Evolutionary conservation across 108 stramenopile genomes (phyloP), one percentile per base, ranked within the genome.

Genomic region (Conticribra guillardii): DNA sequence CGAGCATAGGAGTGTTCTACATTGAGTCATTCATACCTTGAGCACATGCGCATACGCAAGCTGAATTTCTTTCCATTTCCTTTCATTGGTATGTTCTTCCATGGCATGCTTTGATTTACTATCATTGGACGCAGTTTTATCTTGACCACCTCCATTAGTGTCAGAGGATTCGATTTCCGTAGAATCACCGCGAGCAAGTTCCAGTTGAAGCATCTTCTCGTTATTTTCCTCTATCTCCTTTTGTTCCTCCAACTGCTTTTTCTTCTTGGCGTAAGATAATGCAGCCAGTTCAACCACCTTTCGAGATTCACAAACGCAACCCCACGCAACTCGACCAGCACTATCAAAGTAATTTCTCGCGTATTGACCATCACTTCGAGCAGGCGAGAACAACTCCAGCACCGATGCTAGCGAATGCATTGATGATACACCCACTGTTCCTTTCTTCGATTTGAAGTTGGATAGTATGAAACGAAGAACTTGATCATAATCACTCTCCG

Each of bases 31-130:
- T 24, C 69, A 64, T 58, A 82, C 74, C 65, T 82, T 85, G 15
- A 95, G 77, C 30, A 95, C 74, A 24, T 74, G 73, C 3, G 90
- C 82, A 73, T 91, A 91, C 0, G 89, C 89, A 18, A 86, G 54
- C 60, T 96, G 90, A 1, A 91, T 78, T 64, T 96, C 95, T 64
- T 86, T 80, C 95, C 89, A 93, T 60, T 92, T 93, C 41, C 91
- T 74, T 65, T 93, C 89, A 69, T 87, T 86, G 83, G 83, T 72
- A 51, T 64, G 62, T 54, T 55, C 44, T 63, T 82, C 74, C 34
- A 18, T 4, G 26, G 27, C 55, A 47, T 52, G 58, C 32, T 67
- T 56, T 37, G 22, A 11, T 73, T 65, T 80, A 52, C 66, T 54
- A 34, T 80, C 73, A 50, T 37, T 75, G 16, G 22, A 14, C 21